Conservation (phyloP, 139 green algal species). For the Penium margaritaceum region DNA sequence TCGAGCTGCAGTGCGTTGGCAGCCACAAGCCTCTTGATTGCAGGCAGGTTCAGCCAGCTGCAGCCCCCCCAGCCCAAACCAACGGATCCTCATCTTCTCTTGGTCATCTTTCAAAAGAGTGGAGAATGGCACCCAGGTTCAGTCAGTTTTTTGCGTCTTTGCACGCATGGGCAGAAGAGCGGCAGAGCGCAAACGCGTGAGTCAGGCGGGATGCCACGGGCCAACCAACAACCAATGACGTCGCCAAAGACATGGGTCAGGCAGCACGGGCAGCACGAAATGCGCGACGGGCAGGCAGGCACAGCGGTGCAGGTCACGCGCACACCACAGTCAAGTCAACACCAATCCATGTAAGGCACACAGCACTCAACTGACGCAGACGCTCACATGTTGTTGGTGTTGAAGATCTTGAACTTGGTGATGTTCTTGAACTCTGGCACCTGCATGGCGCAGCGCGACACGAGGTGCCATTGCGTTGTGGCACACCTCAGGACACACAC, state of each 20-base stretch:
- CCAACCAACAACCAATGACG: too few relatives aligned
- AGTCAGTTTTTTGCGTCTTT: background rate
- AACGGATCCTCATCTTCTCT: background rate
- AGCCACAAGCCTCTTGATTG: constrained; percentile 24
- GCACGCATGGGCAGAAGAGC: too few relatives aligned
- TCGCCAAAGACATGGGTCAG: too few relatives aligned
- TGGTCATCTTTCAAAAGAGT: too few relatives aligned
- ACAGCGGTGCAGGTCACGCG: background rate
- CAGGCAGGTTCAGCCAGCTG: constrained; percentile 19
- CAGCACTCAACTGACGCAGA: too few relatives aligned
- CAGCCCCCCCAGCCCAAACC: background rate
- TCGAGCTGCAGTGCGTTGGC: constrained; percentile 20
- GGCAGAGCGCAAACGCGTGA: too few relatives aligned
- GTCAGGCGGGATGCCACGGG: too few relatives aligned
- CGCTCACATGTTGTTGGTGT: constrained; percentile 41
- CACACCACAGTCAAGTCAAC: too few relatives aligned
- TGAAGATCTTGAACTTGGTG: constrained; percentile 44
- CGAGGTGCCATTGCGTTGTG: background rate
- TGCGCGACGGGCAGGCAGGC: background rate
- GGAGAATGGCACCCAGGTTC: background rate
- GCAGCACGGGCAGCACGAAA: background rate
- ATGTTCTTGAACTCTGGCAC: constrained; percentile 38
- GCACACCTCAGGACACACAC: background rate
- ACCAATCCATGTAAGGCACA: too few relatives aligned
- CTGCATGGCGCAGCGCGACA: background rate